These are phyloP conservation scores for Beauveria asiatica DNA, from an alignment of 2,329 filamentous ascomycete genomes.

Conservation along the genomic window DNA sequence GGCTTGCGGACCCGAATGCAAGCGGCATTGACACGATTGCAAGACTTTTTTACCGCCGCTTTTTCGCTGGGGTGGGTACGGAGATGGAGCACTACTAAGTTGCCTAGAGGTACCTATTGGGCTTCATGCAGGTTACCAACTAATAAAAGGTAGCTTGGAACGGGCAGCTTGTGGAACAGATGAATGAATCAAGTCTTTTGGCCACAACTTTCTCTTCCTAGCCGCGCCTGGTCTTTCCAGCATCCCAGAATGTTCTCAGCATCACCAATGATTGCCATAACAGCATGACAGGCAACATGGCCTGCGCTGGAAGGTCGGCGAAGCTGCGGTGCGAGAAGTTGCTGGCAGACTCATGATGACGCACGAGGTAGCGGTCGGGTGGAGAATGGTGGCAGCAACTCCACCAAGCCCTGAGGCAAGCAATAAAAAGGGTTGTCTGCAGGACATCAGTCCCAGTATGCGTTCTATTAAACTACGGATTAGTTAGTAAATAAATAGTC, in stretches of 20 bases:
- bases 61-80: background rate
- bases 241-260: background rate
- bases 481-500: too few species aligned
- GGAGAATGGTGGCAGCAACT: background rate
- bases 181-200: background rate
- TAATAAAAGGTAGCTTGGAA: background rate
- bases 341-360: background rate
- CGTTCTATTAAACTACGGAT: too few species aligned
- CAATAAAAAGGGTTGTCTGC: background rate
- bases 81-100: too few species aligned
- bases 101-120: too few species aligned
- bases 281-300: background rate
- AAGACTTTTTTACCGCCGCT: background rate
- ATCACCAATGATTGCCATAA: background rate
- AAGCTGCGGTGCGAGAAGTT: background rate
- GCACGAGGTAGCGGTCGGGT: constrained; percentile 3
- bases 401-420: background rate
- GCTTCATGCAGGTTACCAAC: background rate
- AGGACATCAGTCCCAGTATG: too few species aligned
- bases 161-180: background rate
- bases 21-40: background rate
- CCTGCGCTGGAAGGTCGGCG: background rate
- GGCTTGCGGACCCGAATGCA: constrained; percentile 3
- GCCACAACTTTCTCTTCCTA: background rate
- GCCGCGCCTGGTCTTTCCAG: background rate